phyloP scores from a whole-genome alignment of 2,329 filamentous ascomycete species.

The Myriangium duriaei region DNA sequence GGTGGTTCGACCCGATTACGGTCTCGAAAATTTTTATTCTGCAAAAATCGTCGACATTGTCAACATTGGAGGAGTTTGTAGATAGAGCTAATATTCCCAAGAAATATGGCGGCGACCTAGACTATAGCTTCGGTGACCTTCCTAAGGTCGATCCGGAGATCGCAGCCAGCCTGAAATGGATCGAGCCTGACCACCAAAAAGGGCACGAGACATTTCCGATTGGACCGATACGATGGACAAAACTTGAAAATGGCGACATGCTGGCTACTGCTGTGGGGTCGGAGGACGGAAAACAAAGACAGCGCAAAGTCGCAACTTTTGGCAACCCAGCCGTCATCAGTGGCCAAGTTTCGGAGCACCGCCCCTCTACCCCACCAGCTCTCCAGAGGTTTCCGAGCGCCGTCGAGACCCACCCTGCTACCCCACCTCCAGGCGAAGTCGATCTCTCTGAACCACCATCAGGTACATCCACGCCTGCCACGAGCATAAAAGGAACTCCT shows the following conservation, averaged over 20 bases:
- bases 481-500: conserved; percentile 6
- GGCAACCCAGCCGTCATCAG: conserved; percentile 9
- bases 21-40: conserved; percentile 95
- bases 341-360: not conserved
- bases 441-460: conserved; percentile 4
- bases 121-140: conserved; percentile 67
- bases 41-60: conserved; percentile 55
- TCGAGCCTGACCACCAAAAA: conserved; percentile 16
- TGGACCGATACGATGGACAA: conserved; percentile 36
- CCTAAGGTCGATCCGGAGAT: conserved; percentile 53
- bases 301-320: conserved; percentile 28
- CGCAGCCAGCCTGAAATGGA: conserved; percentile 30
- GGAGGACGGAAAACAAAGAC: conserved; percentile 29
- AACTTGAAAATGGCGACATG: conserved; percentile 29
- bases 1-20: conserved; percentile 82
- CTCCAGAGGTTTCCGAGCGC: conserved; percentile 14
- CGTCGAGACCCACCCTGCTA: conserved; percentile 15
- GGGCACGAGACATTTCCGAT: conserved; percentile 31
- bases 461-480: conserved; percentile 1
- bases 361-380: conserved; percentile 2
- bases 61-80: conserved; percentile 70
- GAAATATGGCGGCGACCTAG: conserved; percentile 75
- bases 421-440: conserved; percentile 9
- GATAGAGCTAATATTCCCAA: conserved; percentile 73
- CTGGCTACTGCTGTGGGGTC: conserved; percentile 34